phyloP scores from a whole-genome alignment of 1,284 basidiomycete genomes.

The Cryptococcus sp. region DNA sequence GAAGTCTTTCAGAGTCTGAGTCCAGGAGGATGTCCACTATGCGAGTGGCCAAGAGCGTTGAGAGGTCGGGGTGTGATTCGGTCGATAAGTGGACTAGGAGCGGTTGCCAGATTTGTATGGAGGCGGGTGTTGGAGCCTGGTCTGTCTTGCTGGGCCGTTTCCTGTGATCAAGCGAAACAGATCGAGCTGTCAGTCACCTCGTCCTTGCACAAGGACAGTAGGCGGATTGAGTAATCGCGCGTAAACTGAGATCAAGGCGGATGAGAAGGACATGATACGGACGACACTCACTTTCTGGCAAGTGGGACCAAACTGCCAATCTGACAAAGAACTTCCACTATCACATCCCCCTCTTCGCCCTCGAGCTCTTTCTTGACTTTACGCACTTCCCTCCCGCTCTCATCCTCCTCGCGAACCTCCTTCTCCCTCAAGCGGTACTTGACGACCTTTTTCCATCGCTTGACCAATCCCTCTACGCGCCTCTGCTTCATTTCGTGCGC shows the following conservation, averaged over 20 bases:
- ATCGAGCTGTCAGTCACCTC: neutral
- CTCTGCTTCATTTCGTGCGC: constrained; percentile 57
- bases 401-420: constrained; percentile 71
- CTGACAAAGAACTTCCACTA: constrained; percentile 66
- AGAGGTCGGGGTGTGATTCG: constrained; percentile 61
- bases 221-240: neutral
- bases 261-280: neutral
- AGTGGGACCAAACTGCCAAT: constrained; percentile 73
- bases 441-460: constrained; percentile 48
- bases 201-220: neutral
- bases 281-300: constrained; percentile 67
- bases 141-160: constrained; percentile 57
- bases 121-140: constrained; percentile 58
- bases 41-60: constrained; percentile 59
- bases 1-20: no score
- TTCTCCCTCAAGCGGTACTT: constrained; percentile 58
- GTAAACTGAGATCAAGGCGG: neutral
- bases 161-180: constrained; percentile 40
- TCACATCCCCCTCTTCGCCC: constrained; percentile 65
- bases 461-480: constrained; percentile 56
- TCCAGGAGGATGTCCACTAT: constrained; percentile 57
- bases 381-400: constrained; percentile 54
- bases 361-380: constrained; percentile 47
- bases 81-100: constrained; percentile 65
- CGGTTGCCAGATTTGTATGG: constrained; percentile 69